phyloP scores from a whole-genome alignment of 306 rosid species.

The Rosa persica region DNA sequence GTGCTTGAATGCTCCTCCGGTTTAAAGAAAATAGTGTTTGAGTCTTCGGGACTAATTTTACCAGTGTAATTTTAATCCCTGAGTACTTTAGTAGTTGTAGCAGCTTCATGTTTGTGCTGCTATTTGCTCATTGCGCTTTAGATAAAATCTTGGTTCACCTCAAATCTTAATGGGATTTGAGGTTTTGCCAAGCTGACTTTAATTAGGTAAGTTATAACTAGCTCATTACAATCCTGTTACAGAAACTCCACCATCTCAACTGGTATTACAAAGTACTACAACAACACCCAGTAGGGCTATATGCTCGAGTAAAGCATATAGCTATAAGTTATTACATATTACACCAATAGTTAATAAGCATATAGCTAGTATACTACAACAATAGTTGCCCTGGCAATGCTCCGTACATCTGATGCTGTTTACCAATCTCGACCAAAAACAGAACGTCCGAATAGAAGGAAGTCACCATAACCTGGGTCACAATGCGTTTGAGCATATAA shows the following conservation, averaged over 20 bases:
- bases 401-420: not conserved
- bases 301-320: not conserved
- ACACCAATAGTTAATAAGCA: too few relatives aligned
- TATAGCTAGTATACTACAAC: not conserved
- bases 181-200: not conserved
- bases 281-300: not conserved
- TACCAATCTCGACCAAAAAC: slow-evolving; percentile 6
- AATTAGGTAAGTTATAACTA: not conserved
- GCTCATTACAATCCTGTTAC: not conserved
- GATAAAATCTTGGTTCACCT: not conserved
- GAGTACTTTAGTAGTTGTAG: not conserved
- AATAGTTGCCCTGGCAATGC: not conserved
- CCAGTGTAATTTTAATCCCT: slow-evolving; percentile 2
- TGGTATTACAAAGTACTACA: not conserved
- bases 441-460: not conserved
- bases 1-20: slow-evolving; percentile 1
- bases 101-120: not conserved
- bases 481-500: not conserved
- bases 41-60: slow-evolving; percentile 27
- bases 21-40: slow-evolving; percentile 26
- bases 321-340: not conserved
- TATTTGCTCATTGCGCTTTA: not conserved
- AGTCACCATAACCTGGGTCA: not conserved
- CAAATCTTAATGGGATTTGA: not conserved
- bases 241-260: not conserved